phyloP scores from a whole-genome alignment of 2,329 filamentous ascomycete genomes.

The Aspergillus glaucus region DNA sequence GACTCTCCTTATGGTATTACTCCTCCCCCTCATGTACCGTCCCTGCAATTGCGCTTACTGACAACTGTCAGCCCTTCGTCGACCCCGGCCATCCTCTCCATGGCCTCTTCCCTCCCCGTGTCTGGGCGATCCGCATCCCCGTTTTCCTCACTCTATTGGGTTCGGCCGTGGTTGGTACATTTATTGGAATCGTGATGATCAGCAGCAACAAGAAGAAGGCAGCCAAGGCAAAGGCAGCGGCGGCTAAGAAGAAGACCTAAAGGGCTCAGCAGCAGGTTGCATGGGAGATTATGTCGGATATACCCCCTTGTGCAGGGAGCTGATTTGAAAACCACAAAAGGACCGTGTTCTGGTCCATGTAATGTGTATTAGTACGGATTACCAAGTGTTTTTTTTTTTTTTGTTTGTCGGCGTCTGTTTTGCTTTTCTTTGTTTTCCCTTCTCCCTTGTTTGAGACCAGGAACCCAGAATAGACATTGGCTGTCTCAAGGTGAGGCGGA shows the following conservation, averaged over 20 bases:
- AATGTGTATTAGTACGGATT: too few species aligned
- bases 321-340: not conserved
- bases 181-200: constrained; percentile 97
- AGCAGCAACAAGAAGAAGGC: constrained; percentile 97
- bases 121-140: constrained; percentile 97
- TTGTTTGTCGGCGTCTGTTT: not conserved
- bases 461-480: not conserved
- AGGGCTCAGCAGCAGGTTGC: not conserved
- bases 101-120: constrained; percentile 89
- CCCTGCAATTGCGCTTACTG: not conserved
- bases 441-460: not conserved
- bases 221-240: constrained; percentile 79
- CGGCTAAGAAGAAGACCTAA: constrained; percentile 65
- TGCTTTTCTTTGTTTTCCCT: not conserved
- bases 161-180: constrained; percentile 89
- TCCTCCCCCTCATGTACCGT: not conserved
- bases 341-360: not conserved
- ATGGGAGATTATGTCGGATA: not conserved
- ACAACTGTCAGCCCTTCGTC: constrained; percentile 73
- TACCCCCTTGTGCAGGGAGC: not conserved
- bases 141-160: constrained; percentile 92
- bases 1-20: constrained; percentile 86
- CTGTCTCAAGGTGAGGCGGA: not conserved
- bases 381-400: not conserved
- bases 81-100: constrained; percentile 91